Evolutionary conservation across 2,329 filamentous ascomycete genomes (phyloP).

Genomic region (Monilinia polystroma): DNA sequence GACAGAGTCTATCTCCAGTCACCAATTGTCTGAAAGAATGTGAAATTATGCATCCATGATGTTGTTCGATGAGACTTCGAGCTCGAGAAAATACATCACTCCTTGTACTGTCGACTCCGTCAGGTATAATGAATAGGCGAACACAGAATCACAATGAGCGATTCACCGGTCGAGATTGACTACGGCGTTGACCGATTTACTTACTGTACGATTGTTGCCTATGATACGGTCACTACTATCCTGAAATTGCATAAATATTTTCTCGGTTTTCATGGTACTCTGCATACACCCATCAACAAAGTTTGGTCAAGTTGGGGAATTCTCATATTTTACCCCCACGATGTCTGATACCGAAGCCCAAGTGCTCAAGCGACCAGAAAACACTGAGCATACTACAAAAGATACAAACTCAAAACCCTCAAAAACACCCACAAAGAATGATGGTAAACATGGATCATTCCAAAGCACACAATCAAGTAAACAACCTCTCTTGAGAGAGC

Average conservation of each 20-base stretch:
- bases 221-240: background rate
- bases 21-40: background rate
- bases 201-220: background rate
- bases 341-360: background rate
- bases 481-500: background rate
- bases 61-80: background rate
- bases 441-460: background rate
- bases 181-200: background rate
- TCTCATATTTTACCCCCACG: background rate
- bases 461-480: background rate
- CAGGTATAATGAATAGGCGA: background rate
- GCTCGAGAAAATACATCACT: background rate
- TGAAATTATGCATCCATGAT: background rate
- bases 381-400: background rate
- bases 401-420: background rate
- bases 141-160: background rate
- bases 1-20: background rate
- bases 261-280: background rate
- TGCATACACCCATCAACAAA: background rate
- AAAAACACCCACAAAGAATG: background rate
- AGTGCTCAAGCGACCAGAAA: background rate
- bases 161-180: background rate
- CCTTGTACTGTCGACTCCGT: slow-evolving; percentile 2
- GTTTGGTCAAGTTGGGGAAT: too few relatives aligned
- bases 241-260: background rate